Conservation (phyloP, 495 filamentous ascomycete genomes). For the Xylaria intraflava region DNA sequence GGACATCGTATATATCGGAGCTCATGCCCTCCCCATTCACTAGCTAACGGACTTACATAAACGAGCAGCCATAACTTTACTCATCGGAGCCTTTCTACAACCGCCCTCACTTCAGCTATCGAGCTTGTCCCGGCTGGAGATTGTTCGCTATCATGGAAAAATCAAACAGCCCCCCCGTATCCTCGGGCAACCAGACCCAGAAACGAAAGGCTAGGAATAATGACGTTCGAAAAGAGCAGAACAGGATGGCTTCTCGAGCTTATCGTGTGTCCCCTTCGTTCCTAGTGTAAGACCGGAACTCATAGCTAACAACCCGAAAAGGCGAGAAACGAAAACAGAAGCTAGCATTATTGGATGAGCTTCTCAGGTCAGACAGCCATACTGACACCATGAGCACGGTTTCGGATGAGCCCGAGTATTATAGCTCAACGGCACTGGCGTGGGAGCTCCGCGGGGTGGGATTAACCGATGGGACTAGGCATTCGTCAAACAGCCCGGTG, state of each 20-base stretch:
- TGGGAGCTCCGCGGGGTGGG: slow-evolving; percentile 3
- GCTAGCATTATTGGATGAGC: slow-evolving; percentile 27
- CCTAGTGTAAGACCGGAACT: background rate
- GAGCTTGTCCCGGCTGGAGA: background rate
- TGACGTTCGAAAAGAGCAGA: slow-evolving; percentile 29
- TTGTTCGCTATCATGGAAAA: slow-evolving; percentile 14
- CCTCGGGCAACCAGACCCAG: slow-evolving; percentile 10
- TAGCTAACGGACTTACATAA: too few relatives aligned
- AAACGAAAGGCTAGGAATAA: slow-evolving; percentile 24
- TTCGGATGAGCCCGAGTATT: slow-evolving; percentile 25
- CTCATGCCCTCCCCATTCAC: too few relatives aligned
- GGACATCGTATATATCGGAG: too few relatives aligned
- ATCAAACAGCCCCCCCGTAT: slow-evolving; percentile 6
- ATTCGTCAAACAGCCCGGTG: slow-evolving; percentile 21
- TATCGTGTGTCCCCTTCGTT: slow-evolving; percentile 24
- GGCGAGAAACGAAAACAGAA: slow-evolving; percentile 34
- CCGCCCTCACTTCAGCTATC: background rate
- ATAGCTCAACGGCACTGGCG: slow-evolving; percentile 13
- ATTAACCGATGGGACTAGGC: slow-evolving; percentile 12
- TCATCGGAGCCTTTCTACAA: background rate
- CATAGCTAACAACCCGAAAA: slow-evolving; percentile 15
- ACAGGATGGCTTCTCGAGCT: slow-evolving; percentile 29
- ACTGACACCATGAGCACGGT: slow-evolving; percentile 28
- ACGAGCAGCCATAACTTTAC: too few relatives aligned
- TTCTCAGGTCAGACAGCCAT: slow-evolving; percentile 24